These are phyloP conservation scores for Eucalyptus tenuipes DNA, from an alignment of 345 rosid species.

Conservation along the genomic window DNA sequence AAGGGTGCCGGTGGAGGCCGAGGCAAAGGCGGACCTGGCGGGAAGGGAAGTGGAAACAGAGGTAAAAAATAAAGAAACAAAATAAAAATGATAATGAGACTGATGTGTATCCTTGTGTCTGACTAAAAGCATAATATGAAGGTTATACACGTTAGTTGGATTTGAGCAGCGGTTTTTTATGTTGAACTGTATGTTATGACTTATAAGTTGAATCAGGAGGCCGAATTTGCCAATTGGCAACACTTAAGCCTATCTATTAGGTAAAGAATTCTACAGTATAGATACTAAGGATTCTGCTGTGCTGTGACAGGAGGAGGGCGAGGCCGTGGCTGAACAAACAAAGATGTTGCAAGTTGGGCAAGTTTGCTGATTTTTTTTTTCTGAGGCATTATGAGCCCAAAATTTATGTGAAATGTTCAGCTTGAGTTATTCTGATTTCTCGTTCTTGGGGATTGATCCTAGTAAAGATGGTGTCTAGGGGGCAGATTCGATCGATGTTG, in stretches of 20 bases:
- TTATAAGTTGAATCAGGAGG: not conserved
- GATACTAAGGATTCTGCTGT: not conserved
- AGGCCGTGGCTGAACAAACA: constrained; percentile 30
- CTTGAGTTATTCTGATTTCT: not conserved
- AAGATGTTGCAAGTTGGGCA: not conserved
- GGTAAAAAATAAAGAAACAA: constrained; percentile 1
- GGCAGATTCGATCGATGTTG: not conserved
- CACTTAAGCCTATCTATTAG: not conserved
- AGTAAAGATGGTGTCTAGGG: not conserved
- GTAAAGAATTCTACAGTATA: not conserved
- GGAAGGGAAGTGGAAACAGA: constrained; percentile 42
- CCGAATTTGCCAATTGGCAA: not conserved
- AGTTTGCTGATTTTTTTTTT: constrained; percentile 1
- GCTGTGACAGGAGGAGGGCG: constrained; percentile 40
- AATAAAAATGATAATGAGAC: not conserved
- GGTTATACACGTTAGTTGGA: not conserved
- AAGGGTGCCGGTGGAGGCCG: constrained; percentile 59
- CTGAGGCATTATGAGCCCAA: constrained; percentile 18
- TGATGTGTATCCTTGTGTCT: not conserved
- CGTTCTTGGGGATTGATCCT: not conserved
- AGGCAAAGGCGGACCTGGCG: constrained; percentile 58
- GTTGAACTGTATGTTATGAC: not conserved
- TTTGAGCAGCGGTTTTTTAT: not conserved
- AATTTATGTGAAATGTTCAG: not conserved
- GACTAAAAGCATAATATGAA: not conserved